Conservation (phyloP, 1,139 yeast species). For the Hemisphaericaspora xylofermentans region DNA sequence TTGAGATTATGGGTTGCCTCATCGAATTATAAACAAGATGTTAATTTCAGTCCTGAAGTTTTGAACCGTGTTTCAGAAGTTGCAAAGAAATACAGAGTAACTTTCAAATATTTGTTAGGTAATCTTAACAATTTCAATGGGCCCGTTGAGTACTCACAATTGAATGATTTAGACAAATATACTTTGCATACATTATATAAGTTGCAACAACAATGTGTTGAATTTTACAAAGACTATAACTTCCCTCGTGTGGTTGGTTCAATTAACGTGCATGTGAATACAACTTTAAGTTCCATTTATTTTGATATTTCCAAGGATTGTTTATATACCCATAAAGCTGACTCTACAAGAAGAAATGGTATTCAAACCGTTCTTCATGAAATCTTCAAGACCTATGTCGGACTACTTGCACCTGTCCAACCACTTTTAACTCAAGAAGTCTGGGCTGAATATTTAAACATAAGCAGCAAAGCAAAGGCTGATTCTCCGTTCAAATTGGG, state of each 20-base stretch:
- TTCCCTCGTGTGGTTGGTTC: constrained; percentile 67
- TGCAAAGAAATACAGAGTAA: constrained; percentile 76
- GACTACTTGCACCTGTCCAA: constrained; percentile 73
- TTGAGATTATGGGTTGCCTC: constrained; percentile 89
- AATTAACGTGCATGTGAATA: constrained; percentile 70
- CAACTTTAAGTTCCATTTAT: constrained; percentile 75
- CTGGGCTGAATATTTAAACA: constrained; percentile 58
- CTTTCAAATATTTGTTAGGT: constrained; percentile 79
- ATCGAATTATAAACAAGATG: constrained; percentile 80
- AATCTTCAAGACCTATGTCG: constrained; percentile 59
- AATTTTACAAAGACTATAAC: constrained; percentile 55
- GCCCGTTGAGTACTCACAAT: constrained; percentile 30
- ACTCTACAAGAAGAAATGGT: constrained; percentile 55
- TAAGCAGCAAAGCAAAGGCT: constrained; percentile 25
- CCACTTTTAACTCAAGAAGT: constrained; percentile 88
- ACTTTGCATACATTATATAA: constrained; percentile 54
- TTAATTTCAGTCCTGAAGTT: constrained; percentile 70
- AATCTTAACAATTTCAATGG: constrained; percentile 45
- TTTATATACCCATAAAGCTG: constrained; percentile 64
- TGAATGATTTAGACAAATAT: constrained; percentile 63
- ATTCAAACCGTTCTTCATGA: constrained; percentile 72
- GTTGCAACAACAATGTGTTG: constrained; percentile 44
- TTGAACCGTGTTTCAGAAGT: constrained; percentile 76
- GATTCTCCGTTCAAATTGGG: constrained; percentile 57
- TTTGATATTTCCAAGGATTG: constrained; percentile 86